Conservation (phyloP, 805 yeast genomes). For the Candida awuae region DNA sequence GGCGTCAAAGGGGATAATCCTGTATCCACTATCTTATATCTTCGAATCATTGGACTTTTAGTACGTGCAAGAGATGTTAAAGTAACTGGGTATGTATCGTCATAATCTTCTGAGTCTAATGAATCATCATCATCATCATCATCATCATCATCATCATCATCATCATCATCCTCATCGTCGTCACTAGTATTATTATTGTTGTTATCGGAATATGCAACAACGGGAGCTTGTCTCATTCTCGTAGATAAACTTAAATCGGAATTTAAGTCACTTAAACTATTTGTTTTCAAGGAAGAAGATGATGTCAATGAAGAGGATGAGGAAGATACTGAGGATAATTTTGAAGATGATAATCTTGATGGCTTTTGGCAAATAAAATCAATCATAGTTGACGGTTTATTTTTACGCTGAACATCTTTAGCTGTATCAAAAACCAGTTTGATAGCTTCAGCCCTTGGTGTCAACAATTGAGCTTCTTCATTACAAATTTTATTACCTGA, state of each 20-base stretch:
- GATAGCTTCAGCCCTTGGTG: slow-evolving; percentile 34
- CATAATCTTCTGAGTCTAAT: slow-evolving; percentile 5
- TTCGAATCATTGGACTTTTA: slow-evolving; percentile 3
- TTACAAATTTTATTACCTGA: slow-evolving; percentile 10
- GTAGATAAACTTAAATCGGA: slow-evolving; percentile 15
- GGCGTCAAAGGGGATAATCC: slow-evolving; percentile 12
- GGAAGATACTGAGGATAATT: background rate
- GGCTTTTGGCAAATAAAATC: background rate
- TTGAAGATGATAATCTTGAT: background rate
- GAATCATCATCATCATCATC: slow-evolving; percentile 15
- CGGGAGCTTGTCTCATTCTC: background rate
- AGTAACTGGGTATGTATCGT: slow-evolving; percentile 12
- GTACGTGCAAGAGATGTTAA: slow-evolving; percentile 5
- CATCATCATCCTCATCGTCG: slow-evolving; percentile 13
- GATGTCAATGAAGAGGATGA: slow-evolving; percentile 6
- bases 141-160: slow-evolving; percentile 19
- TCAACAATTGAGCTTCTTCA: slow-evolving; percentile 13
- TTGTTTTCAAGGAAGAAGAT: slow-evolving; percentile 7
- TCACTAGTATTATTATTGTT: slow-evolving; percentile 18
- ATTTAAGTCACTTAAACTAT: slow-evolving; percentile 13
- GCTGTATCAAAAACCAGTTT: slow-evolving; percentile 32
- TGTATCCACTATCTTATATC: slow-evolving; percentile 6
- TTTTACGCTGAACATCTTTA: slow-evolving; percentile 23
- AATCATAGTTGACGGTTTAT: background rate
- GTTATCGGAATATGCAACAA: background rate